Evolutionary conservation across 2,329 filamentous ascomycete genomes (phyloP).

Genomic region (Penicillium expansum): DNA sequence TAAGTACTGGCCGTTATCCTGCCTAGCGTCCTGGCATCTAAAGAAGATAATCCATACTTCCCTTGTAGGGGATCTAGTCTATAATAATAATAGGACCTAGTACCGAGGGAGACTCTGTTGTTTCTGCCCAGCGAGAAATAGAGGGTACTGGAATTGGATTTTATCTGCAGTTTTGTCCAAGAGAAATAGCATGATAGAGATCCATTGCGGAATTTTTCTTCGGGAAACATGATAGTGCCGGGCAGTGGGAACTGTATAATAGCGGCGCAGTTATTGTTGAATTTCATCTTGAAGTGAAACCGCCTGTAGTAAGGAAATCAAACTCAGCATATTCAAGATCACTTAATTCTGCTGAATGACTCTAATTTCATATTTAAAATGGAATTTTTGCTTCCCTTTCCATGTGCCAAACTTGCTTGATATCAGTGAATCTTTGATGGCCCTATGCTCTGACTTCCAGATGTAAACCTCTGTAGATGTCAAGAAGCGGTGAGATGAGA

Average conservation of each 20-base stretch:
- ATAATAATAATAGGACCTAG: background rate
- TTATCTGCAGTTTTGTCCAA: background rate
- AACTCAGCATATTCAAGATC: background rate
- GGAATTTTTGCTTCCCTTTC: too few species aligned
- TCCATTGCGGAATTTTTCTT: conserved; percentile 25
- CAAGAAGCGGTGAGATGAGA: too few species aligned
- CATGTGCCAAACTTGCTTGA: too few species aligned
- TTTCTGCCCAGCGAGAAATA: background rate
- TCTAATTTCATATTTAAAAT: too few species aligned
- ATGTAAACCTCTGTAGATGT: too few species aligned
- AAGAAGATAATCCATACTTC: background rate
- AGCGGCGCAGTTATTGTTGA: conserved; percentile 8
- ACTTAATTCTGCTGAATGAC: background rate
- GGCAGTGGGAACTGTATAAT: conserved; percentile 23
- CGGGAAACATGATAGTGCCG: conserved; percentile 19
- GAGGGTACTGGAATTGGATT: conserved; percentile 7
- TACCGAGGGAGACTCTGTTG: background rate
- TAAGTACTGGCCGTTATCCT: background rate
- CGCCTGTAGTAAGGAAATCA: conserved; percentile 5
- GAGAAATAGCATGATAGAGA: conserved; percentile 8
- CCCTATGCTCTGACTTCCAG: too few species aligned
- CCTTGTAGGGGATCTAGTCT: background rate
- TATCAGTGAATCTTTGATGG: too few species aligned
- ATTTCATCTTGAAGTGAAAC: conserved; percentile 26
- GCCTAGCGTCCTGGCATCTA: background rate